Base-by-base conservation (phyloP, 2,329 filamentous ascomycete species). In the Beauveria medogensis region DNA sequence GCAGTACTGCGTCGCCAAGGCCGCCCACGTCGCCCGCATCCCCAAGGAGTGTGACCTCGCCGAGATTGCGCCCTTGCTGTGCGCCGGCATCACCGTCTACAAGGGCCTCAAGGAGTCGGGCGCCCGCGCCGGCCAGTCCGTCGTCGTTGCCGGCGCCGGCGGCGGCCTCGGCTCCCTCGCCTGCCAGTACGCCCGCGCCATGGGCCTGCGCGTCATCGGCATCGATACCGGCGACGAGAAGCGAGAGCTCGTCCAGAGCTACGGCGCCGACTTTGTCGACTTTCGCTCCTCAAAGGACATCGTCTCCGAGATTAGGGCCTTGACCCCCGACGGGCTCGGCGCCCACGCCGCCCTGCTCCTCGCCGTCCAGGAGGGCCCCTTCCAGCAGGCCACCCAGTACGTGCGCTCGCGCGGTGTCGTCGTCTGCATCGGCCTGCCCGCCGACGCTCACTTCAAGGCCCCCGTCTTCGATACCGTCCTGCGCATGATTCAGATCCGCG, bases 321-420 rank as follows among this genome's bases (percentile, higher is more conserved):
- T 87, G 30, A 95, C 91, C 1, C 77, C 84, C 30, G 91, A 93
- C 68, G 90, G 55, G 5, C 82, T 91, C 18, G 93, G 93, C 57
- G 92, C 92, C 5, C 89, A 96, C 69, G 92, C 91, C 44, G 92
- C 93, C 64, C 80, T 97, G 66, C 81, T 97, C 50, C 85, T 97
- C 63, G 92, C 93, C 64, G 92, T 91, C 57, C 84, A 81, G 68
- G 92, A 97, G 82, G 91, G 88, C 80, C 93, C 93, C 59, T 97
- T 97, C 86, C 91, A 96, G 78, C 92, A 97, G 79, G 93, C 93
- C 47, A 86, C 90, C 53, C 87, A 84, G 75, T 96, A 97, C 76
- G 88, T 96, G 64, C 89, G 93, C 63, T 83, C 91, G 60, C 85
- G 86, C 63, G 93, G 93, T 63, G 83, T 85, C 44, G 89, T 97